phyloP scores from a whole-genome alignment of 495 filamentous ascomycete species.

The Wilcoxina mikolae region DNA sequence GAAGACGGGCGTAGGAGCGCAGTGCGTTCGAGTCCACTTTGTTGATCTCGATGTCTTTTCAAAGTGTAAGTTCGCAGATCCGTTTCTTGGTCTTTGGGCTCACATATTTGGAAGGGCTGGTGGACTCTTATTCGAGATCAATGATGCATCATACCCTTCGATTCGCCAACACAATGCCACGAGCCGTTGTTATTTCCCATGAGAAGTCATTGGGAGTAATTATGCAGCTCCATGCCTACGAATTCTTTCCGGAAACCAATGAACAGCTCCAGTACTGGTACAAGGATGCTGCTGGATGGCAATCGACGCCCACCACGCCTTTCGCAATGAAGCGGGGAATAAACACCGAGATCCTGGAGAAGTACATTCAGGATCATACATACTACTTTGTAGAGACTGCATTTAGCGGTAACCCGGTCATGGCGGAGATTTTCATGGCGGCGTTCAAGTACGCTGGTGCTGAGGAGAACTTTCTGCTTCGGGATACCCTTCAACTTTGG shows the following conservation, averaged over 20 bases:
- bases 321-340: constrained; percentile 29
- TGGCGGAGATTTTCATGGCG: constrained; percentile 24
- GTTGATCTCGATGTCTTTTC: constrained; percentile 29
- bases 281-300: constrained; percentile 24
- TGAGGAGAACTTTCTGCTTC: constrained; percentile 26
- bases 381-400: constrained; percentile 25
- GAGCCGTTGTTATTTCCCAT: constrained; percentile 22
- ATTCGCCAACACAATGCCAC: constrained; percentile 18
- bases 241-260: constrained; percentile 23
- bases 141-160: constrained; percentile 29
- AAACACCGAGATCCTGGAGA: constrained; percentile 25
- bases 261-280: constrained; percentile 27
- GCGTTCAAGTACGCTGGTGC: constrained; percentile 23
- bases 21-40: constrained; percentile 28
- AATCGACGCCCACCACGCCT: constrained; percentile 22
- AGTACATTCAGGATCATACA: constrained; percentile 28
- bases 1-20: constrained; percentile 23
- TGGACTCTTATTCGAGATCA: constrained; percentile 26
- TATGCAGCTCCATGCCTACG: constrained; percentile 21
- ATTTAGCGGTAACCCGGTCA: constrained; percentile 22
- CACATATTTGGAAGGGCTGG: constrained; percentile 17
- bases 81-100: not conserved
- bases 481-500: constrained; percentile 27
- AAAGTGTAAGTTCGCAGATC: constrained; percentile 18
- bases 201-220: constrained; percentile 23